Conservation (phyloP, 2,329 filamentous ascomycete species). For the Xylariaceae sp. region DNA sequence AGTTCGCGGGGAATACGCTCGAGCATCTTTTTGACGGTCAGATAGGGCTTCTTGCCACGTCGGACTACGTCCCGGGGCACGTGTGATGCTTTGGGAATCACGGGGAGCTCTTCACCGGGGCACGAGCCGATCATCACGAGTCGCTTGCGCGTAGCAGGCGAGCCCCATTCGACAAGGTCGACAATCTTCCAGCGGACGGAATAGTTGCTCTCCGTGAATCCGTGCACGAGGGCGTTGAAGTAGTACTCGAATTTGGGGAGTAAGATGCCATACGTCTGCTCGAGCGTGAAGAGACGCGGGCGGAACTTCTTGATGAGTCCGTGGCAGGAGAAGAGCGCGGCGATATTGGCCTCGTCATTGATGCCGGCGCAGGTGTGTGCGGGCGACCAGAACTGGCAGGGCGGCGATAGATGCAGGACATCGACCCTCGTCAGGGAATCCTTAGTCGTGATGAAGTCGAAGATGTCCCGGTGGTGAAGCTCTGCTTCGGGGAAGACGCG, state of each 20-base stretch:
- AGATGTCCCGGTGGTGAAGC: constrained; percentile 44
- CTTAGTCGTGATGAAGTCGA: constrained; percentile 41
- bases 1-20: constrained; percentile 27
- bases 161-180: constrained; percentile 45
- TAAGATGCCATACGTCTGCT: constrained; percentile 69
- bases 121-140: constrained; percentile 54
- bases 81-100: constrained; percentile 60
- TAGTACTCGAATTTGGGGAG: constrained; percentile 47
- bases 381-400: constrained; percentile 70
- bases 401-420: constrained; percentile 68
- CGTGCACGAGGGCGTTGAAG: constrained; percentile 55
- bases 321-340: constrained; percentile 48
- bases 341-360: constrained; percentile 63
- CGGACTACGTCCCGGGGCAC: constrained; percentile 30
- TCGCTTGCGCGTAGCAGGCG: constrained; percentile 45
- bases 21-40: constrained; percentile 42
- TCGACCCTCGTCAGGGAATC: constrained; percentile 47
- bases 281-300: constrained; percentile 68
- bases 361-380: constrained; percentile 57
- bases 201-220: constrained; percentile 61
- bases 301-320: constrained; percentile 51
- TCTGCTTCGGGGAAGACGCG: constrained; percentile 50
- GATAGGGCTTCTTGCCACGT: constrained; percentile 34
- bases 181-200: constrained; percentile 64
- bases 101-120: constrained; percentile 64